Base-by-base conservation (phyloP, 73 alveolate species). In the Tetrahymena thermophila region DNA sequence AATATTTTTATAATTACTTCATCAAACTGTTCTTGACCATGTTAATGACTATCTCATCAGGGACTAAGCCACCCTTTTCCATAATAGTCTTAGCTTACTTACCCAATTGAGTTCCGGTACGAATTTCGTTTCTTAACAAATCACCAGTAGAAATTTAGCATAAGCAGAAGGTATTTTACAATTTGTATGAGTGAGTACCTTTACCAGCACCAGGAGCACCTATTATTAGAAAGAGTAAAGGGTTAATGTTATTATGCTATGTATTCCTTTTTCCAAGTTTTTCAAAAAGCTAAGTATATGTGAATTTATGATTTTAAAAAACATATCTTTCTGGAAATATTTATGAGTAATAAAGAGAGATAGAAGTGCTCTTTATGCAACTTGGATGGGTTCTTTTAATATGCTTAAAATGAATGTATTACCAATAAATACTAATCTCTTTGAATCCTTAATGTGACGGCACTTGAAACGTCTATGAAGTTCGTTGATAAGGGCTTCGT, bases 111-210 rank as follows among this genome's bases (percentile, higher is more conserved):
- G 98, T 97, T 17, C 99, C 99, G 50, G 96, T 93, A 25, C 98
- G 96, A 58, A 97, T 98, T 56, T 98, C 99, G 93, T 97, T 97
- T 94, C 99, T 97, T 38, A 97, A 95, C 94, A 97, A 93, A 96
- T 97, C 99, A 58, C 99, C 99, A 38, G 99, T 97, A 37, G 99
- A 97, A 37, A 97, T 93, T 95, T 97, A 98, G 94, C 97, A 95
- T 94, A 95, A 85, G 94, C 97, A 95, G 57, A 85, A 95, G 38
- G 95, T 38, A 35, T 89, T 85, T 57, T 85, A 35, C 95, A 95
- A 85, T 93, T 95, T 95, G 40, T 71, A 89, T 50, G 97, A 43
- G 85, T 95, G 97, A 37, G 97, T 95, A 71, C 97, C 97, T 55
- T 95, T 95, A 35, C 97, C 97, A 71, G 89, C 89, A 71, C 89